A percentile compares a stretch with the other conserved stretches of the same genome.
These are phyloP conservation scores for Cinchona pubescens DNA, from an alignment of 257 asterid genomes.

Conservation along the genomic window DNA sequence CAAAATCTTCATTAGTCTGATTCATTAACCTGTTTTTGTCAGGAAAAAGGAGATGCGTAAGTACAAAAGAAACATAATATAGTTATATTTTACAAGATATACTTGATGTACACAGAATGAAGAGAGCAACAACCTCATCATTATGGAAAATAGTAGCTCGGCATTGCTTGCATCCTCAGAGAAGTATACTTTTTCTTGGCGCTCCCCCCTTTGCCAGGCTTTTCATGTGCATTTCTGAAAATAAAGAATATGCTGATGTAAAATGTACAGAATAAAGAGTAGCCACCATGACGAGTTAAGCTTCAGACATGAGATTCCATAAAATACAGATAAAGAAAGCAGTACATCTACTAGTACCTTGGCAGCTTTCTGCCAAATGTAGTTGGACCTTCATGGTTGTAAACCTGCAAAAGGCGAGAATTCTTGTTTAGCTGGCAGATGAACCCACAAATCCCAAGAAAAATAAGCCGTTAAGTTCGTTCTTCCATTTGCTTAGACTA, in stretches of 20 bases:
- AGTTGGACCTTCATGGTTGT: background rate
- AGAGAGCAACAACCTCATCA: constrained; percentile 3
- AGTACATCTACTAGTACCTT: constrained; percentile 10
- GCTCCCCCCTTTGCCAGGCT: background rate
- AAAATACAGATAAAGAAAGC: background rate
- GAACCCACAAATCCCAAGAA: background rate
- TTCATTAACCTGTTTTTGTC: background rate
- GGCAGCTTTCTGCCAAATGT: background rate
- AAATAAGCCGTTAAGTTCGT: background rate
- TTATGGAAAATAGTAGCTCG: background rate
- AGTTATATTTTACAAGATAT: background rate
- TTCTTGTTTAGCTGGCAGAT: background rate
- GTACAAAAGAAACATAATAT: background rate
- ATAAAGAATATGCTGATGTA: background rate
- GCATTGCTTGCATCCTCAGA: constrained; percentile 13
- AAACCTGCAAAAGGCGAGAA: constrained; percentile 9
- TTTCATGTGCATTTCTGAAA: background rate
- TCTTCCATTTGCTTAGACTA: background rate
- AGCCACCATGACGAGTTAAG: background rate
- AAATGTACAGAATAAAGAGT: background rate
- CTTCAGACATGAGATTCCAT: background rate
- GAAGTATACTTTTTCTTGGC: background rate
- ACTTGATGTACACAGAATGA: background rate
- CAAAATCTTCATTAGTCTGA: background rate
- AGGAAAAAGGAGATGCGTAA: background rate